Percentiles rank a stretch among this genome's conserved stretches.
phyloP scores from a whole-genome alignment of 306 rosid species.

The Erythrophleum fordii region DNA sequence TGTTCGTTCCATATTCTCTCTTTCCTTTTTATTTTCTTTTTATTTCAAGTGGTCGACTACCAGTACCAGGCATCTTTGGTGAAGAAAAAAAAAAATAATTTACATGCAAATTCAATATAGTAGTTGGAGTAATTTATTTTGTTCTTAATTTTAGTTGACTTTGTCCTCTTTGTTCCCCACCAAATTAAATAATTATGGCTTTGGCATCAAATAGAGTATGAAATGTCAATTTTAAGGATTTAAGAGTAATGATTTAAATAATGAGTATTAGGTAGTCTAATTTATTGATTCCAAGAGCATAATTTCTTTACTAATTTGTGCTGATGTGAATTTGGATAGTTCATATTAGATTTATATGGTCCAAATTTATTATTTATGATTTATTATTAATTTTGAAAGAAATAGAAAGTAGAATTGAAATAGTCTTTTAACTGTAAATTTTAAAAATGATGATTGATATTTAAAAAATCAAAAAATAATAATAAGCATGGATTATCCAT shows the following conservation, averaged over 20 bases:
- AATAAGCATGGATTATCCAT: no score
- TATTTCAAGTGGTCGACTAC: slow-evolving; percentile 28
- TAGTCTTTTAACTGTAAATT: no score
- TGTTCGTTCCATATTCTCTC: background rate
- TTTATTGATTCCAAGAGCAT: no score
- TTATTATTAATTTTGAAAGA: no score
- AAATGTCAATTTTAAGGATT: background rate
- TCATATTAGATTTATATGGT: no score
- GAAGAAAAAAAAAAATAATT: background rate
- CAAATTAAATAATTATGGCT: slow-evolving; percentile 16
- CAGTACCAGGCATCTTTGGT: slow-evolving; percentile 22
- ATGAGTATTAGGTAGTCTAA: background rate
- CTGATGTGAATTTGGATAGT: no score
- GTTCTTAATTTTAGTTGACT: background rate
- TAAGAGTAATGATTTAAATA: background rate
- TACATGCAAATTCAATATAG: background rate
- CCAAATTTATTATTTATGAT: no score
- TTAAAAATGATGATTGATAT: no score
- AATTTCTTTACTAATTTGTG: no score
- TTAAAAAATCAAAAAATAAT: no score
- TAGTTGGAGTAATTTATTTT: background rate
- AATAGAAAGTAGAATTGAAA: no score
- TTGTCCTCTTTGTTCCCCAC: slow-evolving; percentile 28
- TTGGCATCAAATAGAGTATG: background rate
- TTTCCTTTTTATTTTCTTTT: background rate